Conservation (phyloP, 2,329 filamentous ascomycete species). For the Tolypocladium album region DNA sequence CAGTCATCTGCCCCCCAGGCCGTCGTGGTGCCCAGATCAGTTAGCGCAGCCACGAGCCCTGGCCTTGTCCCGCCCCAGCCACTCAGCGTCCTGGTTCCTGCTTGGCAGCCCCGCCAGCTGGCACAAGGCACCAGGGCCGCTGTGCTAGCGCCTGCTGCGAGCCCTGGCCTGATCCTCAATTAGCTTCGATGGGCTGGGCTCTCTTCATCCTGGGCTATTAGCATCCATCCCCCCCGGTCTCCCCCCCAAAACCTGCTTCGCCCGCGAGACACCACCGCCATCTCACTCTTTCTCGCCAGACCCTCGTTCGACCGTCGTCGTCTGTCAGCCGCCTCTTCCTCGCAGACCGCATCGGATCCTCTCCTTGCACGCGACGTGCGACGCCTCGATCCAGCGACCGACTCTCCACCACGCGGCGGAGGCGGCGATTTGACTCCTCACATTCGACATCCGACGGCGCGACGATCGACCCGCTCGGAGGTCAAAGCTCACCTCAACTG, state of each 20-base stretch:
- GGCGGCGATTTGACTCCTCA: neutral
- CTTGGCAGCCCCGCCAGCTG: neutral
- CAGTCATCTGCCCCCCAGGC: neutral
- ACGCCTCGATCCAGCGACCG: neutral
- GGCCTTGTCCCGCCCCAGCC: conserved; percentile 3
- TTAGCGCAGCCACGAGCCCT: neutral
- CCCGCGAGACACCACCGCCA: neutral
- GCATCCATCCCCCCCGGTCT: neutral
- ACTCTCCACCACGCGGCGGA: neutral
- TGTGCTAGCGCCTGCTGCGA: neutral
- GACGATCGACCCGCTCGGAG: neutral
- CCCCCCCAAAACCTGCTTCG: neutral
- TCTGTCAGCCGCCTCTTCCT: neutral
- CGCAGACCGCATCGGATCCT: neutral
- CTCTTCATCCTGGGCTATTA: neutral
- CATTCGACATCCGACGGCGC: neutral
- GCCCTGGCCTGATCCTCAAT: neutral
- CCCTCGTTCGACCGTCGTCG: neutral
- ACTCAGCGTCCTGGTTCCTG: conserved; percentile 11
- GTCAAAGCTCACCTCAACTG: neutral
- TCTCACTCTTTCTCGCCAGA: neutral
- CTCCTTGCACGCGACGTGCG: neutral
- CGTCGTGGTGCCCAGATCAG: neutral
- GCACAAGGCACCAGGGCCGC: neutral
- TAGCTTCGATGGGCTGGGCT: neutral